phyloP scores from a whole-genome alignment of 768 basidiomycete species.

The Leccinum subgranulosum region DNA sequence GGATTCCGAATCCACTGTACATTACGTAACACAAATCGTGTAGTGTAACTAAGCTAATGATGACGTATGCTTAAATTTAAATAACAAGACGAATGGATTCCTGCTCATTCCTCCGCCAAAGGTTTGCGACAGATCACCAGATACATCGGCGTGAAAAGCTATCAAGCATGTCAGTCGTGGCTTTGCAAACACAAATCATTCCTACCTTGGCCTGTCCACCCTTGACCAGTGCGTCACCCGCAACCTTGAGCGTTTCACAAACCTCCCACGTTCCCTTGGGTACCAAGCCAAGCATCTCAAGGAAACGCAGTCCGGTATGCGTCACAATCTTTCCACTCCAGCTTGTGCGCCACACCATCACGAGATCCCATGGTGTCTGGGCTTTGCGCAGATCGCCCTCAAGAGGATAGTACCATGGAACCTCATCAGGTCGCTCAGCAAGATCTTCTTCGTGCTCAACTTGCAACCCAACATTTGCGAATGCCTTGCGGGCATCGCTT shows the following conservation, averaged over 20 bases:
- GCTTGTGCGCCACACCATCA: slow-evolving; percentile 89
- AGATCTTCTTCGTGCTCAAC: slow-evolving; percentile 93
- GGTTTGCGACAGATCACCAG: slow-evolving; percentile 63
- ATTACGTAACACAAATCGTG: background rate
- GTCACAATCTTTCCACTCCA: slow-evolving; percentile 82
- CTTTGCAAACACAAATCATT: slow-evolving; percentile 1
- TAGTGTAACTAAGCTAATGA: background rate
- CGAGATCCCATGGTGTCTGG: slow-evolving; percentile 89
- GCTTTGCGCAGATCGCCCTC: slow-evolving; percentile 92
- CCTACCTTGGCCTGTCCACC: slow-evolving; percentile 85
- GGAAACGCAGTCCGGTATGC: slow-evolving; percentile 69
- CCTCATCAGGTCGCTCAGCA: slow-evolving; percentile 71
- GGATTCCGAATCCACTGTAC: slow-evolving; percentile 25
- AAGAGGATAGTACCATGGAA: slow-evolving; percentile 96
- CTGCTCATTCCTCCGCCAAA: slow-evolving; percentile 4
- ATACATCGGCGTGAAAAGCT: slow-evolving; percentile 91
- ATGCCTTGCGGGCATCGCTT: slow-evolving; percentile 64
- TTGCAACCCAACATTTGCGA: slow-evolving; percentile 80
- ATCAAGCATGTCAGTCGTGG: background rate
- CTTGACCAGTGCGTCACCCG: slow-evolving; percentile 72
- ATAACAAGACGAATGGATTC: background rate
- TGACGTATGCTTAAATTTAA: background rate
- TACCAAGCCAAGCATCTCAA: slow-evolving; percentile 76
- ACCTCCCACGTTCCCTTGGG: slow-evolving; percentile 94
- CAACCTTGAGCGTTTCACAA: slow-evolving; percentile 82